phyloP scores from a whole-genome alignment of 2,329 filamentous ascomycete genomes.

The Phyllosticta paracitricarpa region DNA sequence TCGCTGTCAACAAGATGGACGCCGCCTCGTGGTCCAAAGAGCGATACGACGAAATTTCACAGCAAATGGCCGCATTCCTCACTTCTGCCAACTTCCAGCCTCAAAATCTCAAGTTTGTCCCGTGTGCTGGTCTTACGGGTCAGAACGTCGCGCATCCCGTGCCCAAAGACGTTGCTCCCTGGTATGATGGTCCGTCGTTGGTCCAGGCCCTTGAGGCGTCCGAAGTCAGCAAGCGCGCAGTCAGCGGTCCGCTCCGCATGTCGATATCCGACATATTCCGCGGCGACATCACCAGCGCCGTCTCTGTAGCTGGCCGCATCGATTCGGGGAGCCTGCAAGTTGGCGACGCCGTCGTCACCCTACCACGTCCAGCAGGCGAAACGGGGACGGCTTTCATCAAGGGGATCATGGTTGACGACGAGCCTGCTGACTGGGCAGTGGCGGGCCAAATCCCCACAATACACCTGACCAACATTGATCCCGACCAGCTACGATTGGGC shows the following conservation, averaged over 20 bases:
- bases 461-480: constrained; percentile 77
- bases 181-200: constrained; percentile 74
- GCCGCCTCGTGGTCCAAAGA: constrained; percentile 72
- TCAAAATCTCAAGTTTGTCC: constrained; percentile 77
- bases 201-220: constrained; percentile 79
- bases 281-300: constrained; percentile 64
- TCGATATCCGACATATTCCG: constrained; percentile 83
- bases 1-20: constrained; percentile 94
- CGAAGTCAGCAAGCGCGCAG: constrained; percentile 58
- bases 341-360: constrained; percentile 68
- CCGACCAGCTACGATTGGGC: constrained; percentile 64
- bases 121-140: constrained; percentile 79
- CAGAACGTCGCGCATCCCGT: constrained; percentile 67
- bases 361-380: constrained; percentile 62
- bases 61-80: constrained; percentile 76
- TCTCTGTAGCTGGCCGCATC: constrained; percentile 78
- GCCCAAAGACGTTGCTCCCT: constrained; percentile 44
- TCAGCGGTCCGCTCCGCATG: constrained; percentile 74
- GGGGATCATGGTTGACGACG: constrained; percentile 65
- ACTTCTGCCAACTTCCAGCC: constrained; percentile 69
- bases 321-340: constrained; percentile 76
- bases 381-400: constrained; percentile 60
- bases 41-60: constrained; percentile 74
- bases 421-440: constrained; percentile 75
- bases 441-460: constrained; percentile 81